These are phyloP conservation scores for Cymbopogon flexuosus DNA, from an alignment of 202 grass and related monocot species.

Conservation along the genomic window DNA sequence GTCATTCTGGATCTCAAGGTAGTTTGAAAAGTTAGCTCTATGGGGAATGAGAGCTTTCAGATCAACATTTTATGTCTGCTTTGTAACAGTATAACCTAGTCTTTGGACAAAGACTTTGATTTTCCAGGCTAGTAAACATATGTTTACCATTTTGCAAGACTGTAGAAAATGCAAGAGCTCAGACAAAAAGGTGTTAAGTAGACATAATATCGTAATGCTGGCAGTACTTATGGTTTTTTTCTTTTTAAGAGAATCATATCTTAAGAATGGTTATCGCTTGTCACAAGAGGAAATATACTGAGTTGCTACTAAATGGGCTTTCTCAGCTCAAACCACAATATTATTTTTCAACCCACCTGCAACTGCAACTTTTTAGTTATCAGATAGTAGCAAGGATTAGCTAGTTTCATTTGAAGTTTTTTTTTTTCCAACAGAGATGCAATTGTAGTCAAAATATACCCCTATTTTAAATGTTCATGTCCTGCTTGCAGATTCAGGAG, in stretches of 20 bases:
- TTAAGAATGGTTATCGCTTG: neutral
- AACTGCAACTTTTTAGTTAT: neutral
- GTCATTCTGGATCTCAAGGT: conserved; percentile 1
- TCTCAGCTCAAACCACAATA: neutral
- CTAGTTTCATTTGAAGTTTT: conserved; percentile 1
- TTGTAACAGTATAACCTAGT: neutral
- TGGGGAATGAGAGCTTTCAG: neutral
- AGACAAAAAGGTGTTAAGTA: neutral
- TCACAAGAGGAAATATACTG: neutral
- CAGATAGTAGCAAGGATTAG: neutral
- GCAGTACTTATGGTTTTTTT: neutral
- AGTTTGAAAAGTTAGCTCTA: neutral
- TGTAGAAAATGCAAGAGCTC: neutral
- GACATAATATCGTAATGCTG: neutral
- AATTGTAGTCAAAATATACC: neutral
- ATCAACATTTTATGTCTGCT: neutral
- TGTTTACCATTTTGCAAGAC: neutral
- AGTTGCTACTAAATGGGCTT: conserved; percentile 8
- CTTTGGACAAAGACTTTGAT: neutral
- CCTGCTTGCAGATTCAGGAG: conserved; percentile 70
- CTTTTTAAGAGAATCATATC: neutral
- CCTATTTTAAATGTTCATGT: conserved; percentile 21
- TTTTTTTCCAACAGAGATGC: neutral
- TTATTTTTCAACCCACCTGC: neutral
- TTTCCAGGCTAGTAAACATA: neutral